Evolutionary conservation across 1,284 basidiomycete genomes (phyloP).

Genomic region (Tylopilus sp.): DNA sequence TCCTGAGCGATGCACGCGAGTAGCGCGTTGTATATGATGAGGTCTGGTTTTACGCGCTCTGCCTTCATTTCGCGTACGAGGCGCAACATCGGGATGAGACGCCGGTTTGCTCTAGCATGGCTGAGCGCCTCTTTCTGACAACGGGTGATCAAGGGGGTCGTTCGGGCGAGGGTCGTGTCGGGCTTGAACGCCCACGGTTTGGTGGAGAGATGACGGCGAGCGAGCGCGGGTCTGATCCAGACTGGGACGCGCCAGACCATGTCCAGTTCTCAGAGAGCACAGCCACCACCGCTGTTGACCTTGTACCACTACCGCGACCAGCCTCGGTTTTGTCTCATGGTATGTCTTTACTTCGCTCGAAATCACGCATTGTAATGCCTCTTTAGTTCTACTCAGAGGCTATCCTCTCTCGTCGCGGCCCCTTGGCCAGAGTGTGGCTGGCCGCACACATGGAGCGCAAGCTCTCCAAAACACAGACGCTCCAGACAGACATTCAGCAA

Average conservation of each 20-base stretch:
- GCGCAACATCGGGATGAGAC: slow-evolving; percentile 29
- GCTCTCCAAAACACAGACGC: slow-evolving; percentile 90
- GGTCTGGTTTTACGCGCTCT: slow-evolving; percentile 45
- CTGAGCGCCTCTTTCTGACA: slow-evolving; percentile 40
- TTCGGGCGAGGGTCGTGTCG: slow-evolving; percentile 29
- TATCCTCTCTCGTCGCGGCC: slow-evolving; percentile 89
- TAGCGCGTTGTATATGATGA: slow-evolving; percentile 53
- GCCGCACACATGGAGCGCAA: slow-evolving; percentile 99
- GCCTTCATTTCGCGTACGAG: slow-evolving; percentile 55
- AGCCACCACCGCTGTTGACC: slow-evolving; percentile 18
- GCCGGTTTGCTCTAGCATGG: slow-evolving; percentile 31
- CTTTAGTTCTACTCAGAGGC: slow-evolving; percentile 87
- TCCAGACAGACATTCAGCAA: slow-evolving; percentile 92
- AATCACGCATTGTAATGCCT: background rate
- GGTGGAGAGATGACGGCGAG: too few relatives aligned
- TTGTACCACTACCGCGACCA: slow-evolving; percentile 16
- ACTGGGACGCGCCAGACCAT: background rate
- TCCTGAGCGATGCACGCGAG: slow-evolving; percentile 45
- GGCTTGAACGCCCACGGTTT: slow-evolving; percentile 24
- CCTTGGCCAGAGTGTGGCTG: slow-evolving; percentile 96
- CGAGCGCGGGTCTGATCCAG: too few relatives aligned
- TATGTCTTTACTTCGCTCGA: slow-evolving; percentile 6
- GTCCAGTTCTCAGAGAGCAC: slow-evolving; percentile 2
- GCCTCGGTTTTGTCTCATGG: slow-evolving; percentile 19
- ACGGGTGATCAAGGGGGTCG: slow-evolving; percentile 32